phyloP scores from a whole-genome alignment of 1,284 basidiomycete genomes.

The Stereum hirsutum region DNA sequence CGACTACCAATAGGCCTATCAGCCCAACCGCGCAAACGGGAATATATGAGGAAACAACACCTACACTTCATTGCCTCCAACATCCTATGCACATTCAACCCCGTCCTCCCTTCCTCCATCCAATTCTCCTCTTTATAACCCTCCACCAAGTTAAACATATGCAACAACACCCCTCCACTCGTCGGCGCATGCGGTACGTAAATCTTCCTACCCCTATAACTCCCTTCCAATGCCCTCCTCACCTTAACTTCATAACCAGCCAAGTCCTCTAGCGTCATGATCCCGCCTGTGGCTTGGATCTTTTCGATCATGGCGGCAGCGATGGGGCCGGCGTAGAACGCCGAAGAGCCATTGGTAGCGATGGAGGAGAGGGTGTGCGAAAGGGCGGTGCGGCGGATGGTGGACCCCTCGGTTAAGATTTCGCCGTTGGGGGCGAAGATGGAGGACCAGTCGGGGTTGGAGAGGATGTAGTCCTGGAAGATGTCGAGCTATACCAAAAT shows the following conservation, averaged over 20 bases:
- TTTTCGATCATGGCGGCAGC: constrained; percentile 68
- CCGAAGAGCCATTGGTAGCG: constrained; percentile 60
- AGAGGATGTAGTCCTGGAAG: constrained; percentile 58
- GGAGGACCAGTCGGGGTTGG: constrained; percentile 68
- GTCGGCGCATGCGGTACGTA: constrained; percentile 83
- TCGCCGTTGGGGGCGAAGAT: constrained; percentile 77
- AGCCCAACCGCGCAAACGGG: background rate
- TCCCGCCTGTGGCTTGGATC: constrained; percentile 65
- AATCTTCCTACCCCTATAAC: constrained; percentile 69
- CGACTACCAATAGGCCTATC: constrained; percentile 29
- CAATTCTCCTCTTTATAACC: constrained; percentile 50
- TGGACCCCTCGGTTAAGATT: constrained; percentile 68
- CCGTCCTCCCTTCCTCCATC: constrained; percentile 38
- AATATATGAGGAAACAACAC: constrained; percentile 10
- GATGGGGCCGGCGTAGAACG: constrained; percentile 75
- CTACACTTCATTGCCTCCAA: constrained; percentile 74
- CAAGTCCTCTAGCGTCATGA: constrained; percentile 67
- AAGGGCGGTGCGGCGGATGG: constrained; percentile 59
- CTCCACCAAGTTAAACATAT: constrained; percentile 77
- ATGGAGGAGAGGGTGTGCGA: constrained; percentile 60
- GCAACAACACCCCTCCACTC: constrained; percentile 71
- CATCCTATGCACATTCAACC: constrained; percentile 59
- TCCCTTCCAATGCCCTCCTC: constrained; percentile 66
- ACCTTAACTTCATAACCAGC: constrained; percentile 63
- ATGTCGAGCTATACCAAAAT: constrained; percentile 27